A percentile compares a stretch with the other conserved stretches of the same genome.
phyloP scores from a whole-genome alignment of 768 basidiomycete species.

The Hericium erinaceus region DNA sequence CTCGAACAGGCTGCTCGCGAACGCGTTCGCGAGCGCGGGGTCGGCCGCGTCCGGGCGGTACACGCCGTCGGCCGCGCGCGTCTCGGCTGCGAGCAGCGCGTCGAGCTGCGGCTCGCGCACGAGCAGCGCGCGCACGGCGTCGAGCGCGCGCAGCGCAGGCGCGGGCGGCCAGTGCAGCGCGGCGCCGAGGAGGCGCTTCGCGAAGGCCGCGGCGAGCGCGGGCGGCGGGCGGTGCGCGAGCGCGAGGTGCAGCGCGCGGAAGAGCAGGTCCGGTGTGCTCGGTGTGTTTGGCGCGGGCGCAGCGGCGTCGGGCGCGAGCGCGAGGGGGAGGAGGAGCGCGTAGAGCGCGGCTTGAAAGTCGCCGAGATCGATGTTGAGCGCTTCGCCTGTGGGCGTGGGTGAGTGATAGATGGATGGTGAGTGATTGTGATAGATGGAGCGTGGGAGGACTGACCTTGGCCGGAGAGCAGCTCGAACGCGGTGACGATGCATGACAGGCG shows the following conservation, averaged over 20 bases:
- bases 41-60: constrained; percentile 85
- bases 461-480: constrained; percentile 93
- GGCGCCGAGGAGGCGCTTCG: constrained; percentile 81
- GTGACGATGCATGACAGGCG: constrained; percentile 84
- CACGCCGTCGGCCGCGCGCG: constrained; percentile 74
- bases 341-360: constrained; percentile 86
- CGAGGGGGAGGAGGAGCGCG: constrained; percentile 67
- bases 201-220: constrained; percentile 82
- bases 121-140: constrained; percentile 64
- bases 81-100: constrained; percentile 79
- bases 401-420: not conserved
- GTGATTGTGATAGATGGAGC: constrained; percentile 6
- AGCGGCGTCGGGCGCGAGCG: constrained; percentile 58
- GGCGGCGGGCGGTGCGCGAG: constrained; percentile 59
- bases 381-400: constrained; percentile 58
- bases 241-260: constrained; percentile 72
- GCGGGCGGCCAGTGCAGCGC: constrained; percentile 74
- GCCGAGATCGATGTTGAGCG: constrained; percentile 89
- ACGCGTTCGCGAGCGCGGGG: constrained; percentile 73
- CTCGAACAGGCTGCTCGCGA: constrained; percentile 86
- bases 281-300: constrained; percentile 26
- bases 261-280: constrained; percentile 62
- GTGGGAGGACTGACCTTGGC: constrained; percentile 57
- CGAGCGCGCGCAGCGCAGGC: constrained; percentile 56
- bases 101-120: constrained; percentile 74